Conservation (phyloP, 495 filamentous ascomycete genomes). For the Polyplosphaeria fusca region DNA sequence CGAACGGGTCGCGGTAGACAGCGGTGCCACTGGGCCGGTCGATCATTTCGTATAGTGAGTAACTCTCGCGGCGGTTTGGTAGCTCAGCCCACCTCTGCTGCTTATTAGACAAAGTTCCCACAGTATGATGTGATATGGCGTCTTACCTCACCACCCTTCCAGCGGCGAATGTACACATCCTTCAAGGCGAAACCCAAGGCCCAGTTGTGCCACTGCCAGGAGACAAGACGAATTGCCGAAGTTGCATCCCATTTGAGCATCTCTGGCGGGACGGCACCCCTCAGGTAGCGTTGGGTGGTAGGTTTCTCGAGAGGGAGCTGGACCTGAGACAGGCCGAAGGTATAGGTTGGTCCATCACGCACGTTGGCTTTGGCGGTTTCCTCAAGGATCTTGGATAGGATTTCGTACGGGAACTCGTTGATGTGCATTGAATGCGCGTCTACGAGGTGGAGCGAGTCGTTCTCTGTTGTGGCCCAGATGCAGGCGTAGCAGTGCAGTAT, state of each 20-base stretch:
- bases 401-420: conserved; percentile 51
- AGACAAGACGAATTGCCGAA: conserved; percentile 47
- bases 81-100: conserved; percentile 42
- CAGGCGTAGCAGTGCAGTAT: neutral
- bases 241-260: conserved; percentile 50
- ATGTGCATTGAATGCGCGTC: conserved; percentile 40
- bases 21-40: conserved; percentile 43
- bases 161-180: conserved; percentile 49
- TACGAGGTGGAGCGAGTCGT: conserved; percentile 2
- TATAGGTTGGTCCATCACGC: conserved; percentile 44
- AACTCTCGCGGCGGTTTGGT: conserved; percentile 36
- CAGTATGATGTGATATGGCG: too few species aligned
- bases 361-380: conserved; percentile 47
- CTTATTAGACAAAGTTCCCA: too few species aligned
- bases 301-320: conserved; percentile 45
- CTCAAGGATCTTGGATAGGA: conserved; percentile 50
- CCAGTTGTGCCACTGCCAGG: conserved; percentile 53
- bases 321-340: conserved; percentile 51
- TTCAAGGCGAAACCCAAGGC: conserved; percentile 48
- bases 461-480: conserved; percentile 5
- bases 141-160: conserved; percentile 50
- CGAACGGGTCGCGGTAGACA: conserved; percentile 54
- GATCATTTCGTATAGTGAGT: conserved; percentile 43
- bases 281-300: conserved; percentile 47
- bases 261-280: conserved; percentile 49